Conservation (phyloP, 1,139 yeast species). For the Wickerhamomyces sp. region DNA sequence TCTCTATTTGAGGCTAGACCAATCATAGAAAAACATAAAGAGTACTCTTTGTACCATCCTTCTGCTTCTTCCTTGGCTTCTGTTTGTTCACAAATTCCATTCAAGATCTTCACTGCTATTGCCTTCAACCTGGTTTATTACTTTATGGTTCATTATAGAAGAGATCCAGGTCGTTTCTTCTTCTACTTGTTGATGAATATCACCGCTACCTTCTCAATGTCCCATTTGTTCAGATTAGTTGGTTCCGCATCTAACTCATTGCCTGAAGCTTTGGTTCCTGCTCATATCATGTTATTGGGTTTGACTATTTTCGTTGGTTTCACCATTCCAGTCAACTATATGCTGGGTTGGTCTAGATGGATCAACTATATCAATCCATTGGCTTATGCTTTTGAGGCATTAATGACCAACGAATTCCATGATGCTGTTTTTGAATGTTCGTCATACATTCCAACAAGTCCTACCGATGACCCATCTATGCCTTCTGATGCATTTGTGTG, state of each 20-base stretch:
- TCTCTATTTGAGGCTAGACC: constrained; percentile 70
- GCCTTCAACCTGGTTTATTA: constrained; percentile 60
- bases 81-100: constrained; percentile 62
- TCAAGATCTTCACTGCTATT: constrained; percentile 49
- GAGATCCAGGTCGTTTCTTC: constrained; percentile 67
- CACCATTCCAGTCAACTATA: constrained; percentile 58
- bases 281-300: constrained; percentile 55
- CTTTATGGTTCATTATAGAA: constrained; percentile 2
- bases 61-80: constrained; percentile 74
- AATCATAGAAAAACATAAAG: constrained; percentile 74
- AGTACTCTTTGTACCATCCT: constrained; percentile 71
- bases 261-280: constrained; percentile 70
- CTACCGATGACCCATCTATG: constrained; percentile 32
- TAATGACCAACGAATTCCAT: constrained; percentile 51
- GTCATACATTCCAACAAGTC: constrained; percentile 41
- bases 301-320: constrained; percentile 74
- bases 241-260: constrained; percentile 61
- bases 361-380: constrained; percentile 69
- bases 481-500: constrained; percentile 49
- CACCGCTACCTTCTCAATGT: constrained; percentile 56
- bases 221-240: constrained; percentile 65
- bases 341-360: constrained; percentile 82
- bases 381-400: constrained; percentile 62
- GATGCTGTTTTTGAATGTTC: constrained; percentile 39
- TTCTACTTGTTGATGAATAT: constrained; percentile 53